Percentiles rank a stretch among this genome's conserved stretches.
These are phyloP conservation scores for Stylosanthes scabra DNA, from an alignment of 331 rosid species.

Conservation along the genomic window DNA sequence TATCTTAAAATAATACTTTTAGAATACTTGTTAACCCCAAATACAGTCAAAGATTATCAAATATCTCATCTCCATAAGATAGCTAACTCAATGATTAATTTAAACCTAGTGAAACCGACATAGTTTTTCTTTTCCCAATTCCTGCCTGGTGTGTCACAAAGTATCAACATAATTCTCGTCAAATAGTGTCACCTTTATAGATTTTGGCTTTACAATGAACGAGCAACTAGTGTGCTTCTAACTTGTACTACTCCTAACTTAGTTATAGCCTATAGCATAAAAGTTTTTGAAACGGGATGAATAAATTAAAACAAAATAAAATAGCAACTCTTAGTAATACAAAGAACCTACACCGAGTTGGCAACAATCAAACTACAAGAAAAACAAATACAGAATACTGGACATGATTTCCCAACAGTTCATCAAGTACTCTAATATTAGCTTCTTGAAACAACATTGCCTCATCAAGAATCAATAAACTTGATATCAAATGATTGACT, in stretches of 20 bases:
- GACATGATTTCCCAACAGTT: slow-evolving; percentile 23
- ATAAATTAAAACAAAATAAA: slow-evolving; percentile 22
- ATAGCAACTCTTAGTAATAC: slow-evolving; percentile 30
- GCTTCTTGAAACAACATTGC: slow-evolving; percentile 26
- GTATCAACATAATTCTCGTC: background rate
- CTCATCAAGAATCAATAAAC: slow-evolving; percentile 81
- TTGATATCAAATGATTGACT: slow-evolving; percentile 88
- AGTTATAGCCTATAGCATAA: slow-evolving; percentile 1
- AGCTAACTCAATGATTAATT: background rate
- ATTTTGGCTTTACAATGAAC: background rate
- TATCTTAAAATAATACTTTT: no score
- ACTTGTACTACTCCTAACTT: slow-evolving; percentile 6
- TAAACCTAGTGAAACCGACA: background rate
- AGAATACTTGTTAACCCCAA: no score
- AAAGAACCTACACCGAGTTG: slow-evolving; percentile 10
- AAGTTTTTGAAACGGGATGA: slow-evolving; percentile 25
- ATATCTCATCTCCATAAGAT: no score
- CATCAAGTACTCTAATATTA: slow-evolving; percentile 22
- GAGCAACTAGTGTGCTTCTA: slow-evolving; percentile 22
- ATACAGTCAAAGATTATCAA: no score
- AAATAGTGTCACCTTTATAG: background rate
- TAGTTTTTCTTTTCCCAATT: background rate
- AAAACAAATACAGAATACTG: background rate
- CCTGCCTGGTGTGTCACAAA: background rate
- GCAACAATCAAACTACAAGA: slow-evolving; percentile 34